Evolutionary conservation across 1,139 yeast species (phyloP), one percentile per base, ranked within the genome.

Genomic region (Lizanozyma gosingica): DNA sequence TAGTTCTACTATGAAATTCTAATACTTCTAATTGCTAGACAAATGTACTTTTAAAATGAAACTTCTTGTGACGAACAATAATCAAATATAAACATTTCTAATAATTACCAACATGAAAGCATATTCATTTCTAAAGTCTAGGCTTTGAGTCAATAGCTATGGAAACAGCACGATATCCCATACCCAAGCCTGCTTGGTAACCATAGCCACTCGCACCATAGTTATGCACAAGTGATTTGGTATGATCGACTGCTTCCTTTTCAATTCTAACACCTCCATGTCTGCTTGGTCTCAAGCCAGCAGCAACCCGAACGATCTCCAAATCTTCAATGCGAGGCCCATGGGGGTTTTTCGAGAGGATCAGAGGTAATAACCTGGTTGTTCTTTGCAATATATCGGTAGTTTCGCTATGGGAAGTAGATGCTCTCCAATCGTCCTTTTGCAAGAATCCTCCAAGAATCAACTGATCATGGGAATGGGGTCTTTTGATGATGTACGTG

Each of bases 161-260:
- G 29, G 29, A 22, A 17, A 76, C 70, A 2, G 78, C 81, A 39
- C 60, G 61, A 36, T 57, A 50, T 2, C 79, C 75, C 82, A 81
- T 80, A 1, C 84, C 87, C 18, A 72, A 65, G 0, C 87, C 87
- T 3, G 83, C 73, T 58, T 81, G 90, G 59, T 76, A 83, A 2
- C 94, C 94, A 42, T 81, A 76, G 0, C 94, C 94, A 35, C 80
- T 71, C 6, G 88, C 86, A 27, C 94, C 94, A 52, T 81, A 81
- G 56, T 81, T 80, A 53, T 82, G 88, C 14, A 82, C 61, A 16
- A 78, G 48, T 1, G 63, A 43, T 32, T 48, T 52, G 2, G 55
- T 60, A 38, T 65, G 63, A 14, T 52, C 62, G 14, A 66, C 49
- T 2, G 42, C 44, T 47, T 77, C 79, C 35, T 57, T 56, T 52